Base-by-base conservation (phyloP, 1,139 yeast species). In the Candida freyschussii region DNA sequence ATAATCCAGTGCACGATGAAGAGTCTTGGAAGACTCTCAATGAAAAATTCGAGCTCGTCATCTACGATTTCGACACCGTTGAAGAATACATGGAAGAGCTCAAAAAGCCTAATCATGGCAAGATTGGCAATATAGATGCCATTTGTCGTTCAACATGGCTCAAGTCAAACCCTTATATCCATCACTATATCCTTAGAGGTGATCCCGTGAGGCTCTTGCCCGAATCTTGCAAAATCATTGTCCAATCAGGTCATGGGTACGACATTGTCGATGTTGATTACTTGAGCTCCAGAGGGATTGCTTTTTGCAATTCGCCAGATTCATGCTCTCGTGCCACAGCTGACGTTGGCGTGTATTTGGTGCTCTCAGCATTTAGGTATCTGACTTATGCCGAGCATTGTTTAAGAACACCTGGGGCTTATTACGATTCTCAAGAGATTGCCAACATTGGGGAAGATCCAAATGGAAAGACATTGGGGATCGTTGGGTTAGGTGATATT, bases 241-340 rank as follows among this genome's bases (percentile, higher is more conserved):
- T 52, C 7, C 60, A 56, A 37, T 59, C 65, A 0, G 67, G 67
- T 1, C 67, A 62, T 39, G 67, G 67, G 0, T 59, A 53, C 37
- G 67, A 62, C 40, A 57, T 59, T 23, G 65, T 59, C 26, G 67
- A 62, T 37, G 57, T 62, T 20, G 56, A 51, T 9, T 56, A 57
- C 33, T 44, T 62, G 24, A 55, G 59, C 4, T 45, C 55, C 1
- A 45, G 56, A 36, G 57, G 55, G 3, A 52, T 62, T 21, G 26
- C 59, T 3, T 61, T 60, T 20, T 60, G 65, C 36, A 60, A 61
- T 40, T 57, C 63, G 1, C 63, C 65, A 7, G 50, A 57, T 32
- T 52, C 58, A 5, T 60, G 65, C 33, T 45, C 63, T 0, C 50
- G 62, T 29, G 63, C 66, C 5, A 61, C 66, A 10, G 63, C 63